These are phyloP conservation scores for Fusarium sp. DNA, from an alignment of 2,329 filamentous ascomycete species.

Conservation along the genomic window DNA sequence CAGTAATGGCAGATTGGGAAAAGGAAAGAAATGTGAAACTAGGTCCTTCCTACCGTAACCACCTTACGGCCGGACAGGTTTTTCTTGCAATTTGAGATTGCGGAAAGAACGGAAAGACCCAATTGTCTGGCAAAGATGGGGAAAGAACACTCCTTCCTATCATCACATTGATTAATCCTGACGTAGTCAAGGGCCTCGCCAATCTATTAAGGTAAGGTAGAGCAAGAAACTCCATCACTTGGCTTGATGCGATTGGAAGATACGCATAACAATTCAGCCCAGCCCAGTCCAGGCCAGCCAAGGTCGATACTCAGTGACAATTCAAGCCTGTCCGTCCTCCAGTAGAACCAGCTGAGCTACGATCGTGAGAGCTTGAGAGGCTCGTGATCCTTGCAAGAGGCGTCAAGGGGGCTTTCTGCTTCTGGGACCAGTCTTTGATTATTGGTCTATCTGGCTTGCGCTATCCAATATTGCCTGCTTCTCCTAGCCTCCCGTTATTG, in stretches of 20 bases:
- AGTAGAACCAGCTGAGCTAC: conserved; percentile 27
- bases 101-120: conserved; percentile 33
- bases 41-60: conserved; percentile 7
- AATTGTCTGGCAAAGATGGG: conserved; percentile 31
- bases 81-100: conserved; percentile 17
- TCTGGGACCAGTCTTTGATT: conserved; percentile 6
- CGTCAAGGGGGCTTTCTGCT: conserved; percentile 9
- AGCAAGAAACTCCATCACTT: conserved; percentile 6
- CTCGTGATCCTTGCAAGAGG: conserved; percentile 24
- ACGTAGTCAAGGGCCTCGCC: conserved; percentile 27
- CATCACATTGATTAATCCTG: conserved; percentile 27
- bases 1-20: neutral
- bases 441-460: conserved; percentile 25
- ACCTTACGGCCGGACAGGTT: neutral
- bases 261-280: conserved; percentile 8
- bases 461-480: conserved; percentile 22
- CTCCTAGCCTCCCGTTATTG: conserved; percentile 17
- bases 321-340: neutral
- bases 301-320: conserved; percentile 14
- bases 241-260: conserved; percentile 18
- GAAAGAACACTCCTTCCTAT: conserved; percentile 22
- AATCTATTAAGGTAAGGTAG: conserved; percentile 23
- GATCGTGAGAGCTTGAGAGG: conserved; percentile 32
- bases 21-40: neutral
- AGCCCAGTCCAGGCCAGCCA: conserved; percentile 24